phyloP scores from a whole-genome alignment of 306 rosid genomes.

The Ochetophila trinervis region DNA sequence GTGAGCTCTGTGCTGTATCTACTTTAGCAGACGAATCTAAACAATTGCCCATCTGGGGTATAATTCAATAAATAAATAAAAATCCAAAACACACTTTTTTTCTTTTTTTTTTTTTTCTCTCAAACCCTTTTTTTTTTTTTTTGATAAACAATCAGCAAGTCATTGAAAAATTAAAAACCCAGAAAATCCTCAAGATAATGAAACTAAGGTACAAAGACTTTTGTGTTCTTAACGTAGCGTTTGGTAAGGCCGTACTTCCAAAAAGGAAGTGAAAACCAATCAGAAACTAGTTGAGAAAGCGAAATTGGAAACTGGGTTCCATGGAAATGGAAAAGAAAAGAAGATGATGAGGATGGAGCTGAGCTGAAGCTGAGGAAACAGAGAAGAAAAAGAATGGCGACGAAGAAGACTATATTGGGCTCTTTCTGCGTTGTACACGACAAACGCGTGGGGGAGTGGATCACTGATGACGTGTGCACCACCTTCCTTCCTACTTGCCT shows the following conservation, averaged over 20 bases:
- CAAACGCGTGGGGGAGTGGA: constrained; percentile 27
- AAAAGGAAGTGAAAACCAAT: background rate
- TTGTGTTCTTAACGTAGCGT: background rate
- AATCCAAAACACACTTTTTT: no score
- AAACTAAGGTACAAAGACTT: background rate
- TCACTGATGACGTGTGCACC: constrained; percentile 8
- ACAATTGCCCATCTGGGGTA: constrained; percentile 76
- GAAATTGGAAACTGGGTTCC: constrained; percentile 8
- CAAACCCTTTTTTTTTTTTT: background rate
- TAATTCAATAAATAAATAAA: background rate
- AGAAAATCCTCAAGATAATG: background rate
- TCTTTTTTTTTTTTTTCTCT: background rate
- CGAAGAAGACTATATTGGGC: constrained; percentile 11
- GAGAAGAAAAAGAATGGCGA: constrained; percentile 20
- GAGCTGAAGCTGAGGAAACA: constrained; percentile 17
- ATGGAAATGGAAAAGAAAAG: background rate
- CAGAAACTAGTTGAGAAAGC: background rate
- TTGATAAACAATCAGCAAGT: background rate
- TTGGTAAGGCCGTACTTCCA: background rate
- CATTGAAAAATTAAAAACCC: background rate
- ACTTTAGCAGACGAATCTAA: constrained; percentile 75
- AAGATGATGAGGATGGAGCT: background rate
- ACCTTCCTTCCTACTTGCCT: constrained; percentile 7
- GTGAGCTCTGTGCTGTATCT: constrained; percentile 56
- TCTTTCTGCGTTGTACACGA: constrained; percentile 22